Base-by-base conservation (phyloP, 2,329 filamentous ascomycete species). In the Ceratocystiopsis brevicomis region DNA sequence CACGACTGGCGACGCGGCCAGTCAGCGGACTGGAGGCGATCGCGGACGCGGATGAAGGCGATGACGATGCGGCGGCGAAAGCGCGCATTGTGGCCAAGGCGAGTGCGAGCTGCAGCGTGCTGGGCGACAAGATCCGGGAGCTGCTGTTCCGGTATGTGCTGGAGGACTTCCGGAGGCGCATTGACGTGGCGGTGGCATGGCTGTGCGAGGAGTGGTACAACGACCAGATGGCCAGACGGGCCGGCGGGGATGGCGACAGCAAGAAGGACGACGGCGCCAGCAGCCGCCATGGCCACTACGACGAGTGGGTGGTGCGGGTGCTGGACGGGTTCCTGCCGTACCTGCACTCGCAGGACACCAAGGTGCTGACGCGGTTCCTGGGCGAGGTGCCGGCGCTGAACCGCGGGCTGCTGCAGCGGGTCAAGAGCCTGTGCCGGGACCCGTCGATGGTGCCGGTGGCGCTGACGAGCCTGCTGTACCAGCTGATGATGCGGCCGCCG, bases 121-220 rank as follows among this genome's bases (percentile, higher is more conserved):
- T 86, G 21, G 70, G 71, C 51, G 71, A 81, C 53, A 70, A 70
- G 6, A 85, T 96, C 50, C 76, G 90, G 42, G 81, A 93, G 51
- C 69, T 76, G 9, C 65, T 98, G 2, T 90, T 86, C 59, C 70
- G 74, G 43, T 95, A 93, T 57, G 73, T 96, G 40, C 73, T 96
- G 49, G 85, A 92, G 49, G 88, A 96, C 56, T 98, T 94, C 62
- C 77, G 88, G 44, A 78, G 73, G 48, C 78, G 90, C 38, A 87
- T 96, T 49, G 87, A 92, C 51, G 73, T 90, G 18, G 88, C 86
- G 1, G 85, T 96, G 42, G 78, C 80, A 9, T 98, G 90, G 90
- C 69, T 98, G 15, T 93, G 81, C 53, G 90, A 98, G 59, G 90
- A 98, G 61, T 98, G 90, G 88, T 96, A 94, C 60, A 92, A 87